These are phyloP conservation scores for Guadua angustifolia DNA, from an alignment of 176 grass and related monocot genomes.

Conservation along the genomic window DNA sequence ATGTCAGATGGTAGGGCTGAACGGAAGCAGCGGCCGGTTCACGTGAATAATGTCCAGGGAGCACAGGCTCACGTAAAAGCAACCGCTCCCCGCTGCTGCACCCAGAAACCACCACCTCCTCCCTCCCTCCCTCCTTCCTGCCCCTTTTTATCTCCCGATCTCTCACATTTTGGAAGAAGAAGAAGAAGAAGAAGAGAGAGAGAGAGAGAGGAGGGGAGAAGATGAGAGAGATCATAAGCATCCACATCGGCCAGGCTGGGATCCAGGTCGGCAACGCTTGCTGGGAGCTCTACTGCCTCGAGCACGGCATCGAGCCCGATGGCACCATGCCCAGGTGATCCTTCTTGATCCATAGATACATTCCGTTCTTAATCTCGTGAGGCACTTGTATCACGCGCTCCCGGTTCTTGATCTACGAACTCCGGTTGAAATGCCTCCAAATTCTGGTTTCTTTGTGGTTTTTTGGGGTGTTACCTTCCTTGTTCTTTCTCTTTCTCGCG, in stretches of 20 bases:
- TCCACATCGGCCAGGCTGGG: constrained; percentile 92
- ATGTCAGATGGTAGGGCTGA: not conserved
- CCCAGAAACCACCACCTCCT: not conserved
- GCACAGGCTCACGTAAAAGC: constrained; percentile 16
- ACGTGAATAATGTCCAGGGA: constrained; percentile 30
- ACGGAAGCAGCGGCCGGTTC: not conserved
- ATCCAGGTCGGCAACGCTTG: constrained; percentile 94
- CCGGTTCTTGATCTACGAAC: not conserved
- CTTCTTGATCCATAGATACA: not conserved
- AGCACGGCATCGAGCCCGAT: constrained; percentile 87
- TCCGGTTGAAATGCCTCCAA: not conserved
- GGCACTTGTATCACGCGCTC: not conserved
- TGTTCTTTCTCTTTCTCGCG: not conserved
- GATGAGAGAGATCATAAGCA: constrained; percentile 96
- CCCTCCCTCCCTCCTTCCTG: not conserved
- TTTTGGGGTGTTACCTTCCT: not conserved
- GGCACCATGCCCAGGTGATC: constrained; percentile 74
- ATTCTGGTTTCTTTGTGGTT: not conserved
- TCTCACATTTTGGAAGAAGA: constrained; percentile 54
- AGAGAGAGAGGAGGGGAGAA: not conserved
- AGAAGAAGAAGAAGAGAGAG: constrained; percentile 16
- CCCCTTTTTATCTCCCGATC: constrained; percentile 59
- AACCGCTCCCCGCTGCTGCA: constrained; percentile 6
- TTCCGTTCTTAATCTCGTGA: not conserved
- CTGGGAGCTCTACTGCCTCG: constrained; percentile 97